A percentile compares a stretch with the other conserved stretches of the same genome.
These are phyloP conservation scores for Ophiocordyceps unilateralis DNA, from an alignment of 2,329 filamentous ascomycete genomes.

Conservation along the genomic window DNA sequence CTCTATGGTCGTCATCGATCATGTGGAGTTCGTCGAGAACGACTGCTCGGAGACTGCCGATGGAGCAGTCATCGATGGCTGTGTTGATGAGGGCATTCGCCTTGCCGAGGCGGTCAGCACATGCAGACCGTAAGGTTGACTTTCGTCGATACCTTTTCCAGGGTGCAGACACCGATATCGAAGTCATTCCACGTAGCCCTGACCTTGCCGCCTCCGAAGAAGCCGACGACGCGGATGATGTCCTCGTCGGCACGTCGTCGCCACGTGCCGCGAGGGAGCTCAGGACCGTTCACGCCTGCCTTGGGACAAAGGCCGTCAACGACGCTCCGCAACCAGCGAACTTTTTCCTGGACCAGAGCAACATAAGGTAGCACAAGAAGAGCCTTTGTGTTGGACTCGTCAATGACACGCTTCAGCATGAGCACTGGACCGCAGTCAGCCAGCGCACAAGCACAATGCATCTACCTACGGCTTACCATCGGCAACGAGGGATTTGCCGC, in stretches of 20 bases:
- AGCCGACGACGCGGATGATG: slow-evolving; percentile 48
- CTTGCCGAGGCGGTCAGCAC: slow-evolving; percentile 18
- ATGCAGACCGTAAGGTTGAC: not conserved
- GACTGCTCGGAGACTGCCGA: slow-evolving; percentile 46
- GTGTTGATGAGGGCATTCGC: slow-evolving; percentile 59
- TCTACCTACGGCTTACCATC: slow-evolving; percentile 21
- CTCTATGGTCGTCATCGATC: slow-evolving; percentile 59
- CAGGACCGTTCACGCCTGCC: slow-evolving; percentile 13
- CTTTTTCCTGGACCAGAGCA: slow-evolving; percentile 64
- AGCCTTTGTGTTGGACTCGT: slow-evolving; percentile 45
- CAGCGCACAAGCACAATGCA: not conserved
- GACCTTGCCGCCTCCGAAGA: slow-evolving; percentile 57
- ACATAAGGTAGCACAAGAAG: slow-evolving; percentile 62
- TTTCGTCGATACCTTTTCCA: slow-evolving; percentile 44
- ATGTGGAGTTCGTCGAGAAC: slow-evolving; percentile 71
- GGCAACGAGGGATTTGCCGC: slow-evolving; percentile 61
- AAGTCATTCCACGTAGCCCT: slow-evolving; percentile 54
- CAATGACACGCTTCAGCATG: slow-evolving; percentile 55
- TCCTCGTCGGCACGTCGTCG: slow-evolving; percentile 37
- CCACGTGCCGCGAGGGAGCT: slow-evolving; percentile 26
- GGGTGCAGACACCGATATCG: slow-evolving; percentile 63
- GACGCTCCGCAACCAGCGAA: slow-evolving; percentile 53
- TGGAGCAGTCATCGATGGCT: slow-evolving; percentile 52
- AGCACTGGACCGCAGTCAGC: slow-evolving; percentile 29
- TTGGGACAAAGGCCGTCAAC: slow-evolving; percentile 30